These are phyloP conservation scores for Neocucurbitaria cava DNA, from an alignment of 2,329 filamentous ascomycete species.

Conservation along the genomic window DNA sequence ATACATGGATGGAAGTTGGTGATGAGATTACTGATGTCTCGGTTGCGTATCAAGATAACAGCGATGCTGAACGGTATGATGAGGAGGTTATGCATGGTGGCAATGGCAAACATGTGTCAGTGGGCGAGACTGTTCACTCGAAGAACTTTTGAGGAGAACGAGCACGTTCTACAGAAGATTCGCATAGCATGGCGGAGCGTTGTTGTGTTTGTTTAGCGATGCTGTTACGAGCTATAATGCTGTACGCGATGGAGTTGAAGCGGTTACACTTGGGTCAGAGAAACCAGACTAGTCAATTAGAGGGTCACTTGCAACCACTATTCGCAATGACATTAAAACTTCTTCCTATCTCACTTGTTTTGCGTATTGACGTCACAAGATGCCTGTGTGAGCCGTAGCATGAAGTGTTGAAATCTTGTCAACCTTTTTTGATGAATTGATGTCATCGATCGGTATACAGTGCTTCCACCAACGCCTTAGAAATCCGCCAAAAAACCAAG, in stretches of 20 bases:
- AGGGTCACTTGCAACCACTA: no score
- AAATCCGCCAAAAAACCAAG: no score
- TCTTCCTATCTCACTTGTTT: no score
- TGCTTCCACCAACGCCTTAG: no score
- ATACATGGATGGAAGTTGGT: conserved; percentile 80
- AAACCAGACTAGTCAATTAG: conserved; percentile 16
- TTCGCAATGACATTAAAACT: no score
- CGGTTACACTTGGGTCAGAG: neutral
- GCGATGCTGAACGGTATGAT: conserved; percentile 34
- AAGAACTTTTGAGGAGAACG: conserved; percentile 16
- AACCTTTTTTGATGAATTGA: no score
- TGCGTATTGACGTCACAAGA: no score
- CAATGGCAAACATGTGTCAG: conserved; percentile 16
- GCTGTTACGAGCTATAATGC: neutral
- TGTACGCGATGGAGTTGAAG: neutral
- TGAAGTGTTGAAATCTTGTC: no score
- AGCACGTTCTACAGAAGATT: neutral
- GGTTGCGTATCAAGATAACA: conserved; percentile 33
- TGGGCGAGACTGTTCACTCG: conserved; percentile 10
- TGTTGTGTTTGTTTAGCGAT: neutral
- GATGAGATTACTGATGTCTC: conserved; percentile 37
- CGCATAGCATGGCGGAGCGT: neutral
- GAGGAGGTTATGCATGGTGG: conserved; percentile 34
- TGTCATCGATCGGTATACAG: no score
- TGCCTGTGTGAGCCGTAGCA: no score